Evolutionary conservation across 78 protist genomes (phyloP), one percentile per base, ranked within the genome.

Genomic region (Isochrysis galbana): DNA sequence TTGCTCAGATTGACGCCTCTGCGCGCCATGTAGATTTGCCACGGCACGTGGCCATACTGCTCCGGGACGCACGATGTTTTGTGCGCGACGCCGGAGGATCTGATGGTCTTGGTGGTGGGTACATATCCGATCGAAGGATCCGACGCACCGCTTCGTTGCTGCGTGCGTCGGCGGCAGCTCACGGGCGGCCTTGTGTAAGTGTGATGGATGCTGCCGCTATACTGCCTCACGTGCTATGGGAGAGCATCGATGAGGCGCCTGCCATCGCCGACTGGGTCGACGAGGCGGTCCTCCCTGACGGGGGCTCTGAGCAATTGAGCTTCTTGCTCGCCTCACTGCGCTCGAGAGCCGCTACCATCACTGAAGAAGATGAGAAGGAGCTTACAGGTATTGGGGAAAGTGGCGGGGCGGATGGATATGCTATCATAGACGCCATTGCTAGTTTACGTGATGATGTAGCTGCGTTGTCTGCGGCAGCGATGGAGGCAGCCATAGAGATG

Each of bases 91-190:
- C 32, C 44, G 36, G 0, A 19, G 38, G 51, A 29, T 45, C 5
- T 38, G 55, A 23, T 14, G 88, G 55, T 21, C 22, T 1, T 72
- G 47, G 41, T 0, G 91, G 47, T 51, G 48, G 26, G 39, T 42
- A 17, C 61, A 22, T 67, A 39, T 61, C 83, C 44, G 91, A 88
- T 55, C 80, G 91, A 29, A 42, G 91, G 29, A 48, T 88, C 22
- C 54, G 41, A 21, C 42, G 69, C 44, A 2, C 83, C 23, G 91
- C 91, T 46, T 21, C 25, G 69, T 14, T 67, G 83, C 91, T 88
- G 39, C 42, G 36, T 5, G 80, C 36, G 1, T 22, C 67, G 83
- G 91, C 91, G 26, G 91, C 91, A n/a, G 47, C 82, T 0, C 77
- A 88, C 55, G 91, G 82, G 34, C 54, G 83, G 46, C 5, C 41